A percentile compares a stretch with the other conserved stretches of the same genome.
Evolutionary conservation across 495 filamentous ascomycete species (phyloP).

Genomic region (Hypoxylon subgilvum): DNA sequence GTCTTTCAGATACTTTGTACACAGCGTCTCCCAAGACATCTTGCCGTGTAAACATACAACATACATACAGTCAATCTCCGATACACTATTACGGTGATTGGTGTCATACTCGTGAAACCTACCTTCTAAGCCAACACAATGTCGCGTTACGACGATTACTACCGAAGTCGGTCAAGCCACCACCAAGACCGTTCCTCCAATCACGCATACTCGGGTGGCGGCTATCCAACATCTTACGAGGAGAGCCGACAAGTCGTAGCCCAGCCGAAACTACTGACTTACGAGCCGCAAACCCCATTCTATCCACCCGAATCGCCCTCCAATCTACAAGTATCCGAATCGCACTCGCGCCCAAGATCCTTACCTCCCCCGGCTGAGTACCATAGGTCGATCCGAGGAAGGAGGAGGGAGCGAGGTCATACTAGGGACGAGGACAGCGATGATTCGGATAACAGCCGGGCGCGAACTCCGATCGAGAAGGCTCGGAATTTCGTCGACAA

Average conservation of each 20-base stretch:
- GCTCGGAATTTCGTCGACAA: slow-evolving; percentile 40
- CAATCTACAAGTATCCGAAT: slow-evolving; percentile 19
- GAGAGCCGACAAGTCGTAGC: slow-evolving; percentile 17
- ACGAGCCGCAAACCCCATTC: slow-evolving; percentile 29
- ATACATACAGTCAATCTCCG: neutral
- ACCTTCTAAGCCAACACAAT: slow-evolving; percentile 21
- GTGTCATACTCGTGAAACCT: slow-evolving; percentile 1
- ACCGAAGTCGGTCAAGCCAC: slow-evolving; percentile 22
- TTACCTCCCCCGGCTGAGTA: slow-evolving; percentile 27
- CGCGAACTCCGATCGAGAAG: slow-evolving; percentile 36
- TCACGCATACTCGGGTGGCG: slow-evolving; percentile 21
- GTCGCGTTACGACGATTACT: slow-evolving; percentile 39
- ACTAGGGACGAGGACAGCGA: slow-evolving; percentile 22
- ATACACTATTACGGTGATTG: slow-evolving; percentile 7
- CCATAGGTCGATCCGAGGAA: slow-evolving; percentile 24
- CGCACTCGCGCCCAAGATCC: slow-evolving; percentile 33
- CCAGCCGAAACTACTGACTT: slow-evolving; percentile 33
- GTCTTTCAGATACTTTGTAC: slow-evolving; percentile 3
- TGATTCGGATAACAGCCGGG: slow-evolving; percentile 23
- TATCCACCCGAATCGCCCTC: slow-evolving; percentile 18
- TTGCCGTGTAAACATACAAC: slow-evolving; percentile 4
- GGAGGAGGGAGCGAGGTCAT: slow-evolving; percentile 16
- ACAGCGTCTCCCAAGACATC: slow-evolving; percentile 2
- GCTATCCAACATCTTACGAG: slow-evolving; percentile 22
- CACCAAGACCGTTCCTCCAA: slow-evolving; percentile 20